Evolutionary conservation across 441 rosid genomes (phyloP).

Genomic region (Daphne laureola): DNA sequence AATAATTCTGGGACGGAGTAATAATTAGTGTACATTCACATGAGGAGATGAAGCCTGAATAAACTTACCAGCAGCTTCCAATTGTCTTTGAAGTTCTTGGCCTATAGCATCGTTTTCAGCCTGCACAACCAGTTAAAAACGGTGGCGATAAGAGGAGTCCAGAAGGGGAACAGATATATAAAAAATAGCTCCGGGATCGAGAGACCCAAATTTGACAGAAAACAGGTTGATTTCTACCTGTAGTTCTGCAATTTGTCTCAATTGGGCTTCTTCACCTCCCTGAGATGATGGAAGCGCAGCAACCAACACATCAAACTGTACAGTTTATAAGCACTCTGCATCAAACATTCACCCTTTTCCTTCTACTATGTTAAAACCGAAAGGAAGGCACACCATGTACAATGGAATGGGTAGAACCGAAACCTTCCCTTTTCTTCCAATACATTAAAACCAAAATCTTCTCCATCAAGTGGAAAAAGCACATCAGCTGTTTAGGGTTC

Average conservation of each 20-base stretch:
- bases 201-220: neutral
- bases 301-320: constrained; percentile 80
- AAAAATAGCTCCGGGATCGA: neutral
- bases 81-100: constrained; percentile 81
- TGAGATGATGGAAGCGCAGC: constrained; percentile 84
- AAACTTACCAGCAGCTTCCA: constrained; percentile 82
- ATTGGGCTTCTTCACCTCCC: constrained; percentile 89
- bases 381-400: too few relatives aligned
- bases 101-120: constrained; percentile 76
- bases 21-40: too few relatives aligned
- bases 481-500: too few relatives aligned
- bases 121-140: constrained; percentile 20
- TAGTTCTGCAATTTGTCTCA: constrained; percentile 65
- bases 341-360: too few relatives aligned
- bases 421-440: too few relatives aligned
- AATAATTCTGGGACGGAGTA: too few relatives aligned
- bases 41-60: neutral
- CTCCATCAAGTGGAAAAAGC: too few relatives aligned
- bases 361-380: too few relatives aligned
- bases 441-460: too few relatives aligned
- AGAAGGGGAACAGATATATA: constrained; percentile 6
- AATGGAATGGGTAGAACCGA: too few relatives aligned
- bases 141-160: neutral
- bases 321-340: neutral
- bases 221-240: constrained; percentile 34